Conservation (phyloP, 1,284 basidiomycete genomes). For the Malassezia slooffiae region DNA sequence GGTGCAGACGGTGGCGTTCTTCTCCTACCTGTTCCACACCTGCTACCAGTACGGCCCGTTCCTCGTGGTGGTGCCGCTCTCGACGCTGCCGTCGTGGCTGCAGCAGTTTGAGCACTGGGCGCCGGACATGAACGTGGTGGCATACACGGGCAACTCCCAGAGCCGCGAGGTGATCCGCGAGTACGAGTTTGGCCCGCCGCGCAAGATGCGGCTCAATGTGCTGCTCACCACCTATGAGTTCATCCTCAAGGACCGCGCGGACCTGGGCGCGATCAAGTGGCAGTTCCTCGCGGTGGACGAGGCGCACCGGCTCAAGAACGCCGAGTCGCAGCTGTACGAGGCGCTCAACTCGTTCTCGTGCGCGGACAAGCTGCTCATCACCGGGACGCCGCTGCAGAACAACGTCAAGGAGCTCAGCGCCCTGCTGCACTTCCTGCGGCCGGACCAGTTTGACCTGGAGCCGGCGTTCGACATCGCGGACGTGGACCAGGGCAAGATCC, state of each 20-base stretch:
- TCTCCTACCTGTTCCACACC: constrained; percentile 86
- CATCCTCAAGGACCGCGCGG: constrained; percentile 91
- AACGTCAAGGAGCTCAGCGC: constrained; percentile 96
- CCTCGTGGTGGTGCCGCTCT: constrained; percentile 92
- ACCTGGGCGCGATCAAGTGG: constrained; percentile 88
- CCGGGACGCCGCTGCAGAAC: constrained; percentile 95
- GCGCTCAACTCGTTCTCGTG: constrained; percentile 78
- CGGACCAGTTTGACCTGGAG: constrained; percentile 77
- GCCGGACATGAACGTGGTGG: constrained; percentile 67
- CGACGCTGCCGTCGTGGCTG: constrained; percentile 97
- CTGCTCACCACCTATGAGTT: constrained; percentile 96
- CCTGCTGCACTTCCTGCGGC: constrained; percentile 97
- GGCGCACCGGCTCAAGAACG: constrained; percentile 96
- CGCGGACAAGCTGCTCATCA: constrained; percentile 86
- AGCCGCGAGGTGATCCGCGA: constrained; percentile 65
- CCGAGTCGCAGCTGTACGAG: constrained; percentile 92
- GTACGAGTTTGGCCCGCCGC: constrained; percentile 75
- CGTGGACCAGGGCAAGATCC: constrained; percentile 51
- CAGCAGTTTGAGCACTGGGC: constrained; percentile 97
- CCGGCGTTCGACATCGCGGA: constrained; percentile 74
- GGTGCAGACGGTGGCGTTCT: constrained; percentile 90
- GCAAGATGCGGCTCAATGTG: constrained; percentile 80
- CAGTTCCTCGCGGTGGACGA: constrained; percentile 99
- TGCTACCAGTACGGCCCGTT: constrained; percentile 89
- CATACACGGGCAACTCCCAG: constrained; percentile 90